A percentile compares a stretch with the other conserved stretches of the same genome.
Evolutionary conservation across 805 yeast genomes (phyloP).

Genomic region (Wickerhamiella bombiphila): DNA sequence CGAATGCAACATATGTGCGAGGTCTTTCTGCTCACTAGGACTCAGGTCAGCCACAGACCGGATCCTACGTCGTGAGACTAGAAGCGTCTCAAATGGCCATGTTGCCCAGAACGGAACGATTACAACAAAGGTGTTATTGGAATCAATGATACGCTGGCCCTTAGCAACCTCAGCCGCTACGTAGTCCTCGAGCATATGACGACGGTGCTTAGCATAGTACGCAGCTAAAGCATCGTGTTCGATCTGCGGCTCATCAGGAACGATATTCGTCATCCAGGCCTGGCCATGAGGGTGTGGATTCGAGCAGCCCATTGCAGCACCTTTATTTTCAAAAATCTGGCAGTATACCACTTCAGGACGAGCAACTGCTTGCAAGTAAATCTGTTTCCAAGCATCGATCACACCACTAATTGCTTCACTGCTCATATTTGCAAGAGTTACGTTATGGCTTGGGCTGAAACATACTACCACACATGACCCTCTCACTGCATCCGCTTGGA

Average conservation of each 20-base stretch:
- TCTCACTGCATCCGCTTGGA: conserved; percentile 42
- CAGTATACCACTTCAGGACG: conserved; percentile 36
- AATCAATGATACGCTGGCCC: conserved; percentile 34
- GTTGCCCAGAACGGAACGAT: conserved; percentile 73
- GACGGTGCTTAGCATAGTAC: conserved; percentile 30
- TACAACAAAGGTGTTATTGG: conserved; percentile 48
- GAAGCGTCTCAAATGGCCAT: conserved; percentile 67
- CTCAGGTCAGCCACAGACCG: conserved; percentile 29
- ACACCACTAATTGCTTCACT: conserved; percentile 31
- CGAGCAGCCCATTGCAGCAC: conserved; percentile 69
- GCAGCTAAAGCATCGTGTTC: conserved; percentile 39
- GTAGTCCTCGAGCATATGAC: conserved; percentile 49
- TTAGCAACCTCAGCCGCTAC: conserved; percentile 35
- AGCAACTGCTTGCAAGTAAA: conserved; percentile 31
- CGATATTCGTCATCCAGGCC: conserved; percentile 54
- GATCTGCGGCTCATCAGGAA: conserved; percentile 52
- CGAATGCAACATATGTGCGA: conserved; percentile 38
- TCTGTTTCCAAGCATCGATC: conserved; percentile 45
- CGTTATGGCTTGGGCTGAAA: conserved; percentile 53
- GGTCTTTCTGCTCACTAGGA: conserved; percentile 34
- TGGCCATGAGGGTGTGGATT: conserved; percentile 77
- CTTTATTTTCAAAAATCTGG: conserved; percentile 67
- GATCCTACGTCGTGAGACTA: conserved; percentile 42
- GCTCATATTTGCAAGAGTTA: conserved; percentile 51
- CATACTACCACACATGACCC: conserved; percentile 63